Conservation (phyloP, 768 basidiomycete species). For the Mycena kentingensis region DNA sequence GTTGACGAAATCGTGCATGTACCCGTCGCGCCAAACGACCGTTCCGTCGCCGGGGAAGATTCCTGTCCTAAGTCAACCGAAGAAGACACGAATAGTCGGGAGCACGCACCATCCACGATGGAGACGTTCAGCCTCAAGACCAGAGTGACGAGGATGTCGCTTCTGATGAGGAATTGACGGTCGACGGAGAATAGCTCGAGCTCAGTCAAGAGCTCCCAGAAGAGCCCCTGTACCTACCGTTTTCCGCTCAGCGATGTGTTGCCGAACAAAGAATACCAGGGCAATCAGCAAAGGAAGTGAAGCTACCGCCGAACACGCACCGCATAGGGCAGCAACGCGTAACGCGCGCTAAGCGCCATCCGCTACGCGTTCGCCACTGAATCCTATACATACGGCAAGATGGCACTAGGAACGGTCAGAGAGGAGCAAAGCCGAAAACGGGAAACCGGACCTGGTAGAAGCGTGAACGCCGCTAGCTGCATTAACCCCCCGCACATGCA, state of each 20-base stretch:
- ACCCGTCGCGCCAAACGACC: conserved; percentile 74
- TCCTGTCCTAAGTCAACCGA: conserved; percentile 37
- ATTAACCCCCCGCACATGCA: conserved; percentile 80
- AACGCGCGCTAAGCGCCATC: conserved; percentile 69
- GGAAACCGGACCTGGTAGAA: too few species aligned
- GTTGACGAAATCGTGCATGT: conserved; percentile 59
- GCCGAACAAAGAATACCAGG: conserved; percentile 71
- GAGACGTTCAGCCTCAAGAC: conserved; percentile 69
- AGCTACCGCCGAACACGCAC: conserved; percentile 37
- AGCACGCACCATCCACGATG: conserved; percentile 59
- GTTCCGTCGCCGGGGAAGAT: conserved; percentile 64
- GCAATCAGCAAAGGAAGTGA: conserved; percentile 3
- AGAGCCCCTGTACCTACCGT: conserved; percentile 72
- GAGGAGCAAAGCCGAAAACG: too few species aligned
- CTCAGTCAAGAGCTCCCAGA: conserved; percentile 77
- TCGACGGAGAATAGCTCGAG: conserved; percentile 63
- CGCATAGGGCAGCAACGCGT: conserved; percentile 79
- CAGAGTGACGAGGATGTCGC: conserved; percentile 73
- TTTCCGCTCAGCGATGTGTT: conserved; percentile 65
- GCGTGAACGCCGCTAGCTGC: conserved; percentile 87
- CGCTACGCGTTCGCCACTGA: conserved; percentile 75
- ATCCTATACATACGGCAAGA: conserved; percentile 79
- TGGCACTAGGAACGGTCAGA: too few species aligned
- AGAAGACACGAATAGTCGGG: neutral
- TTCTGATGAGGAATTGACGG: conserved; percentile 71